A percentile compares a stretch with the other conserved stretches of the same genome.
These are phyloP conservation scores for Hordeum vulgare DNA, from an alignment of 176 grass and related monocot genomes.

Conservation along the genomic window DNA sequence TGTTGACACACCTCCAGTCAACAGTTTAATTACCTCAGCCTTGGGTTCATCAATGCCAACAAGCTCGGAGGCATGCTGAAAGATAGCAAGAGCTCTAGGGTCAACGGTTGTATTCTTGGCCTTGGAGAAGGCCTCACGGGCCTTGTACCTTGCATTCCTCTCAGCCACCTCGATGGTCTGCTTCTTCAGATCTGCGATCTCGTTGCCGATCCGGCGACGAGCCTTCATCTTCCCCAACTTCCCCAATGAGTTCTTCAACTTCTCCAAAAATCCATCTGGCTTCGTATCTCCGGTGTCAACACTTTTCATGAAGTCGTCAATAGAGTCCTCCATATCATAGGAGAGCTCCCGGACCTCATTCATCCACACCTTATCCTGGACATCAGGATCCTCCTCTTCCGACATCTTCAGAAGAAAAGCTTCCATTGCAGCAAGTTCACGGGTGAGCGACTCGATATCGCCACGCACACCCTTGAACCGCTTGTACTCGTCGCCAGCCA, in stretches of 20 bases:
- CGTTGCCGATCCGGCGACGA: neutral
- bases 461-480: neutral
- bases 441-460: neutral
- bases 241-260: neutral
- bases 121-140: neutral
- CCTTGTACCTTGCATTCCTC: neutral
- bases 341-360: neutral
- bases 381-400: neutral
- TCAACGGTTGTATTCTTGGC: neutral
- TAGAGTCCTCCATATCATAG: neutral
- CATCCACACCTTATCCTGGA: neutral
- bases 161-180: neutral
- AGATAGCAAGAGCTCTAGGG: neutral
- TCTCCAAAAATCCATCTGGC: neutral
- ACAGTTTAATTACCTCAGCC: neutral
- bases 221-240: neutral
- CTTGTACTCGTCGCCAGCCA: accelerated
- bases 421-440: neutral
- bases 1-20: neutral
- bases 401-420: neutral
- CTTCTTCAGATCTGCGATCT: neutral
- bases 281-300: neutral
- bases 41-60: neutral
- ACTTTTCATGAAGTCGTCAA: neutral
- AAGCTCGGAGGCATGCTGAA: neutral